phyloP scores from a whole-genome alignment of 768 basidiomycete genomes.

The Coprinopsis sp. region DNA sequence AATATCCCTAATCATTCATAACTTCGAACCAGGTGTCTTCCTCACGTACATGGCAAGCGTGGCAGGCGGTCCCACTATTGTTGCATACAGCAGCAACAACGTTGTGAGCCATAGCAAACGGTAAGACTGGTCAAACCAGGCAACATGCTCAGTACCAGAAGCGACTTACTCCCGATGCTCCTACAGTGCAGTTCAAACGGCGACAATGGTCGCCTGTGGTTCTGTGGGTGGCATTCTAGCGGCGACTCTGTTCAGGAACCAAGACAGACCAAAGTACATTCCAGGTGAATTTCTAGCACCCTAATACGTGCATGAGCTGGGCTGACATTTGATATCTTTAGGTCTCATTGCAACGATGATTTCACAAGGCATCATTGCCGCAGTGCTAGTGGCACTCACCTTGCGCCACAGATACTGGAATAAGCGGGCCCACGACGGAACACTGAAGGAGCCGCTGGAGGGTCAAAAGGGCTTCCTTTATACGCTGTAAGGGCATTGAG shows the following conservation, averaged over 20 bases:
- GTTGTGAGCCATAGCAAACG: conserved; percentile 45
- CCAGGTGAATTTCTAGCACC: conserved; percentile 27
- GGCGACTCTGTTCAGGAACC: conserved; percentile 35
- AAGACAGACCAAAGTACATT: conserved; percentile 42
- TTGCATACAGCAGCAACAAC: conserved; percentile 42
- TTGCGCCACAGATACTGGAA: conserved; percentile 35
- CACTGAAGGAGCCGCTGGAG: conserved; percentile 28
- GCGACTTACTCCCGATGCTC: background rate
- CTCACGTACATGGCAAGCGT: conserved; percentile 39
- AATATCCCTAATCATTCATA: background rate
- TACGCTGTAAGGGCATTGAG: conserved; percentile 25
- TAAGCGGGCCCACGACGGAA: conserved; percentile 29
- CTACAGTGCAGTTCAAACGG: conserved; percentile 31
- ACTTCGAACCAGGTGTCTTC: conserved; percentile 33
- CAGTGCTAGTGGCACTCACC: conserved; percentile 29
- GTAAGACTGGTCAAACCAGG: conserved; percentile 12
- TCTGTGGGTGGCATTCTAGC: conserved; percentile 42
- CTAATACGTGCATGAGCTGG: background rate
- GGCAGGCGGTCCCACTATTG: conserved; percentile 38
- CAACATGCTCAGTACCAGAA: background rate
- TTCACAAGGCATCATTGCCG: conserved; percentile 34
- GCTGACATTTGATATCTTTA: conserved; percentile 3
- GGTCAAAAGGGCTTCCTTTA: conserved; percentile 34
- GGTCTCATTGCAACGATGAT: conserved; percentile 39
- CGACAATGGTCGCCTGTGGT: conserved; percentile 36